Evolutionary conservation across 208 protist species (phyloP).

Genomic region (Leishmania tropica): DNA sequence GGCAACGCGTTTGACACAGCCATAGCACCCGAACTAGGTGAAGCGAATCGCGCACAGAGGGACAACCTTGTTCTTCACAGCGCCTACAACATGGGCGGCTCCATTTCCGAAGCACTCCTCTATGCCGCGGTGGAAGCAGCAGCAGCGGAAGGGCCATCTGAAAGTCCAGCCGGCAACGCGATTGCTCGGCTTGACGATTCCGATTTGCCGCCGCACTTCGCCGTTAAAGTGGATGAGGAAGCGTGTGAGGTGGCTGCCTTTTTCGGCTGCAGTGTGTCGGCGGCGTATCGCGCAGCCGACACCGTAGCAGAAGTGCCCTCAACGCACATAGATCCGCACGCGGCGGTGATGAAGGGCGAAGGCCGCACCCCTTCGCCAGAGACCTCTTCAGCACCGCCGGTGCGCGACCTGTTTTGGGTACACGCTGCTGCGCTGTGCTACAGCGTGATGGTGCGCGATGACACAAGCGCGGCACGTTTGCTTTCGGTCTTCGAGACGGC

Average conservation of each 20-base stretch:
- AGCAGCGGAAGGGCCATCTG: background rate
- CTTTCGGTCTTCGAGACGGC: constrained; percentile 6
- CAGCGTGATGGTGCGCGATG: constrained; percentile 16
- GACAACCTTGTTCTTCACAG: background rate
- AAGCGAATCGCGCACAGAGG: background rate
- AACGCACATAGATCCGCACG: background rate
- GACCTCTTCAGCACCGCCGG: too few species aligned
- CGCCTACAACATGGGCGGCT: constrained; percentile 11
- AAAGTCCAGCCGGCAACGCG: background rate
- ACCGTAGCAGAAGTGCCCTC: background rate
- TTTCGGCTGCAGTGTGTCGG: background rate
- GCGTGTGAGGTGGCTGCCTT: constrained; percentile 18
- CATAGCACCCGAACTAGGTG: background rate
- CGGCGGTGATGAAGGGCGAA: background rate
- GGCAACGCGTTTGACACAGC: background rate
- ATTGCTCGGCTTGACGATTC: too few species aligned
- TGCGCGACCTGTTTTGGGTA: constrained; percentile 25
- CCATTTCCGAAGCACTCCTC: constrained; percentile 15
- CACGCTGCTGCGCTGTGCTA: constrained; percentile 26
- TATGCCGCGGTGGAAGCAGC: background rate
- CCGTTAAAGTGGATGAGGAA: background rate
- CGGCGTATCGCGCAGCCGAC: background rate
- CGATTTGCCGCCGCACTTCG: background rate
- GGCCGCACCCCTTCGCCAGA: background rate
- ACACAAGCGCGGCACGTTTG: constrained; percentile 7